phyloP scores from a whole-genome alignment of 1,284 basidiomycete species.

The Ganoderma meredithae region DNA sequence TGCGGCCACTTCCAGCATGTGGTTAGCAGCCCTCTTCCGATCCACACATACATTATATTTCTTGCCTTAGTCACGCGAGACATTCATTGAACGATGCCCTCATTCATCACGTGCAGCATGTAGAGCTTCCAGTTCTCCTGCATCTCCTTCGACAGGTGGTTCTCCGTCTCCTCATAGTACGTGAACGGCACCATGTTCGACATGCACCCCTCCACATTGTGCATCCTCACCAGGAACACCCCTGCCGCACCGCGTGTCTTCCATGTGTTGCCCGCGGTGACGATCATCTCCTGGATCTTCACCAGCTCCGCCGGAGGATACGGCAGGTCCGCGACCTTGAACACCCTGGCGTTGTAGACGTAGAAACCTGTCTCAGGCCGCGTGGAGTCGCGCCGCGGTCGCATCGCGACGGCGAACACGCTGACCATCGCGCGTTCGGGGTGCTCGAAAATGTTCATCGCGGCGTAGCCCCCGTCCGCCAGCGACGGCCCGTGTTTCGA shows the following conservation, averaged over 20 bases:
- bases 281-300: constrained; percentile 32
- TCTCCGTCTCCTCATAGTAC: constrained; percentile 11
- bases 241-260: constrained; percentile 30
- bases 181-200: constrained; percentile 34
- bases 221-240: constrained; percentile 28
- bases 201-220: constrained; percentile 26
- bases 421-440: constrained; percentile 25
- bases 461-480: constrained; percentile 30
- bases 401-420: constrained; percentile 32
- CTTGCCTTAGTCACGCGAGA: neutral
- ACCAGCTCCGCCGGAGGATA: constrained; percentile 22
- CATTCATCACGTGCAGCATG: constrained; percentile 31
- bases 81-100: constrained; percentile 23
- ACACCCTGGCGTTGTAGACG: constrained; percentile 18
- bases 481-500: constrained; percentile 36
- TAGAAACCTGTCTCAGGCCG: constrained; percentile 34
- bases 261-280: constrained; percentile 23
- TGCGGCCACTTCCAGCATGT: neutral
- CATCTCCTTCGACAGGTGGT: constrained; percentile 17
- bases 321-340: constrained; percentile 28
- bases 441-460: constrained; percentile 30
- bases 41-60: neutral
- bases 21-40: neutral
- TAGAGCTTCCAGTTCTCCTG: constrained; percentile 31
- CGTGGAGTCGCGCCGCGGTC: constrained; percentile 18